phyloP scores from a whole-genome alignment of 2,329 filamentous ascomycete genomes.

The Colletotrichum destructivum region DNA sequence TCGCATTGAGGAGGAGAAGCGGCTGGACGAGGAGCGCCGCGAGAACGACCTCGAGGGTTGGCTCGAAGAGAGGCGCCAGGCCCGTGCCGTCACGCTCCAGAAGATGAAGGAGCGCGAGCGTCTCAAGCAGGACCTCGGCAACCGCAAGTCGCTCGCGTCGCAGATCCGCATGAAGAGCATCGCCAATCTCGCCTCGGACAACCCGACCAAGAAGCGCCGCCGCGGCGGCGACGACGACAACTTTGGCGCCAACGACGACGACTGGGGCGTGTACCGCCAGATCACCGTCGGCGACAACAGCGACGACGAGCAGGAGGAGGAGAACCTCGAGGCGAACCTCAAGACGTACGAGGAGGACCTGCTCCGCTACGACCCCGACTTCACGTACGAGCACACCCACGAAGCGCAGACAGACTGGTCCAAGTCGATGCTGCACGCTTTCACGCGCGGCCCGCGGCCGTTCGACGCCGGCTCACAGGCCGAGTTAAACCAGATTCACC shows the following conservation, averaged over 20 bases:
- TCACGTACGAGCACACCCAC: slow-evolving; percentile 92
- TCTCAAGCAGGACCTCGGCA: slow-evolving; percentile 93
- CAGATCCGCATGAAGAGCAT: slow-evolving; percentile 99
- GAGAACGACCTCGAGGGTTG: slow-evolving; percentile 88
- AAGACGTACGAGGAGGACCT: slow-evolving; percentile 87
- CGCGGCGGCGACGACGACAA: slow-evolving; percentile 94
- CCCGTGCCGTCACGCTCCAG: slow-evolving; percentile 78
- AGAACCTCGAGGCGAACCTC: slow-evolving; percentile 82
- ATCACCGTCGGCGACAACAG: slow-evolving; percentile 87
- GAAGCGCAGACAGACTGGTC: slow-evolving; percentile 97
- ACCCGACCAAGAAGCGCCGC: slow-evolving; percentile 85
- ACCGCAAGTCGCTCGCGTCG: slow-evolving; percentile 94
- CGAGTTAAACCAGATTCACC: slow-evolving; percentile 88
- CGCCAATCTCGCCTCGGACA: slow-evolving; percentile 93
- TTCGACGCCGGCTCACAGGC: slow-evolving; percentile 86
- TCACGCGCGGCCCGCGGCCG: slow-evolving; percentile 88
- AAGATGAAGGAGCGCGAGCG: slow-evolving; percentile 95
- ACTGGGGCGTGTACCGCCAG: slow-evolving; percentile 97
- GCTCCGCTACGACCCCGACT: slow-evolving; percentile 87
- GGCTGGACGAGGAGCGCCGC: slow-evolving; percentile 85
- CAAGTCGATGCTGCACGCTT: slow-evolving; percentile 90
- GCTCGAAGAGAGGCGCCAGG: slow-evolving; percentile 85
- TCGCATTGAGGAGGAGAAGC: slow-evolving; percentile 84
- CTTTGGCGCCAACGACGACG: slow-evolving; percentile 96
- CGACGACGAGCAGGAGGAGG: slow-evolving; percentile 93